Percentiles rank a stretch among this genome's conserved stretches.
These are phyloP conservation scores for Ophiocordyceps australis DNA, from an alignment of 2,329 filamentous ascomycete species.

Conservation along the genomic window DNA sequence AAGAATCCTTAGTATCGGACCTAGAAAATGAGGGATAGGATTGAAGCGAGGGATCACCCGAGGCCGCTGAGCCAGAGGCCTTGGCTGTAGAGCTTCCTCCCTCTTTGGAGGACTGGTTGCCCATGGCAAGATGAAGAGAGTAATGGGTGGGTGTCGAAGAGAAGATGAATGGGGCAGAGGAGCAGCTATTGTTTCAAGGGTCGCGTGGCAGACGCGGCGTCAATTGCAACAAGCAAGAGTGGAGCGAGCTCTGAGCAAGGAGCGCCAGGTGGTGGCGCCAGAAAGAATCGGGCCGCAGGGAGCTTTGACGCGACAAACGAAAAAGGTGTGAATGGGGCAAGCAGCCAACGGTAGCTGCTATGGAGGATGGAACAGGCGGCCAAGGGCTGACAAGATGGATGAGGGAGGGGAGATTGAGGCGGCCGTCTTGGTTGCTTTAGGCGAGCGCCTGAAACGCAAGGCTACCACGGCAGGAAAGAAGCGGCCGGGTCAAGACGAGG, in stretches of 20 bases:
- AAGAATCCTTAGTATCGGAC: conserved; percentile 84
- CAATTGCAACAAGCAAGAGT: too few relatives aligned
- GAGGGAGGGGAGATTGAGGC: conserved; percentile 23
- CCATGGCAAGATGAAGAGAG: conserved; percentile 31
- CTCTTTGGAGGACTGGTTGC: conserved; percentile 55
- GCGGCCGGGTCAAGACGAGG: conserved; percentile 2
- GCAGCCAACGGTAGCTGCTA: conserved; percentile 14
- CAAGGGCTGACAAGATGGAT: conserved; percentile 29
- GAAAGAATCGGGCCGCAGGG: background rate
- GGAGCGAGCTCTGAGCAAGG: background rate
- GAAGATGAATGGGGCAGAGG: conserved; percentile 9
- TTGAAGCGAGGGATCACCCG: conserved; percentile 36
- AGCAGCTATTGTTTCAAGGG: conserved; percentile 1
- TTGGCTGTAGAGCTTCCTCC: conserved; percentile 30
- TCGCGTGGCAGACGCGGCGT: conserved; percentile 1
- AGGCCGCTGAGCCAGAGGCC: conserved; percentile 23
- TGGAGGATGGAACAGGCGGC: conserved; percentile 34
- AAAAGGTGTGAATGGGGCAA: background rate
- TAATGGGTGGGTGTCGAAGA: conserved; percentile 7
- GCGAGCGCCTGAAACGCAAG: conserved; percentile 8
- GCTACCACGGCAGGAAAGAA: conserved; percentile 2
- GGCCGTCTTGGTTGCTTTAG: conserved; percentile 28
- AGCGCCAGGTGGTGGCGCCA: background rate
- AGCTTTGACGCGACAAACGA: too few relatives aligned
- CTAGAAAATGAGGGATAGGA: conserved; percentile 84